Percentiles rank a stretch among this genome's conserved stretches.
Conservation (phyloP, 345 rosid species). For the Gossypium raimondii region DNA sequence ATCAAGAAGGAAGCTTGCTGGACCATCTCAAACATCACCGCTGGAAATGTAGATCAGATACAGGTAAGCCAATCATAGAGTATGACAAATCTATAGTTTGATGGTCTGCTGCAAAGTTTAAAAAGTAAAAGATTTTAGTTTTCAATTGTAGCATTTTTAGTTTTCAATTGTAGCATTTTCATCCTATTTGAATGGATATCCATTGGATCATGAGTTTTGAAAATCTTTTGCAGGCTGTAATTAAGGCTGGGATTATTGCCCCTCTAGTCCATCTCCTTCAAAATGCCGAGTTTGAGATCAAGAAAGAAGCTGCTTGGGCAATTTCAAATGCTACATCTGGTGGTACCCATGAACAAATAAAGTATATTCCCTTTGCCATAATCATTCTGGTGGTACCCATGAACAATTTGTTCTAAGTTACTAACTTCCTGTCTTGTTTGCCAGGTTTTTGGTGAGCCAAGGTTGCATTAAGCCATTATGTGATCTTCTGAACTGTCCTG, state of each 20-base stretch:
- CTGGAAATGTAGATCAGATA: constrained; percentile 72
- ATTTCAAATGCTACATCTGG: constrained; percentile 79
- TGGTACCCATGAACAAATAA: constrained; percentile 69
- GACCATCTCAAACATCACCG: constrained; percentile 87
- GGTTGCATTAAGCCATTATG: constrained; percentile 74
- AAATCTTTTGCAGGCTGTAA: constrained; percentile 45
- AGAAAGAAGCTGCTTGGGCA: constrained; percentile 88
- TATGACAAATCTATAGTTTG: neutral
- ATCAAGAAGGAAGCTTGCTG: constrained; percentile 87
- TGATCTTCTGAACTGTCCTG: constrained; percentile 71
- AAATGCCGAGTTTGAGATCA: constrained; percentile 73
- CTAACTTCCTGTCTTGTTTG: neutral
- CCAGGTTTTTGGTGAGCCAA: constrained; percentile 52
- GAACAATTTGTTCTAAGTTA: neutral
- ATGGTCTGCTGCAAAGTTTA: neutral
- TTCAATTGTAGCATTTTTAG: neutral
- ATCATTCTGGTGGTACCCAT: neutral
- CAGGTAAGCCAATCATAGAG: constrained; percentile 41
- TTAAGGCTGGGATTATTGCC: constrained; percentile 52
- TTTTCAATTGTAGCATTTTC: neutral
- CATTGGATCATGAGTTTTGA: neutral
- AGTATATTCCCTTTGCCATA: constrained; percentile 32
- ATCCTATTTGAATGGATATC: neutral
- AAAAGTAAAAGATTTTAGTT: neutral
- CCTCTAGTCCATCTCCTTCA: constrained; percentile 55